Evolutionary conservation across 2,329 filamentous ascomycete genomes (phyloP).

Genomic region (Ophiocordyceps camponoti-floridani): DNA sequence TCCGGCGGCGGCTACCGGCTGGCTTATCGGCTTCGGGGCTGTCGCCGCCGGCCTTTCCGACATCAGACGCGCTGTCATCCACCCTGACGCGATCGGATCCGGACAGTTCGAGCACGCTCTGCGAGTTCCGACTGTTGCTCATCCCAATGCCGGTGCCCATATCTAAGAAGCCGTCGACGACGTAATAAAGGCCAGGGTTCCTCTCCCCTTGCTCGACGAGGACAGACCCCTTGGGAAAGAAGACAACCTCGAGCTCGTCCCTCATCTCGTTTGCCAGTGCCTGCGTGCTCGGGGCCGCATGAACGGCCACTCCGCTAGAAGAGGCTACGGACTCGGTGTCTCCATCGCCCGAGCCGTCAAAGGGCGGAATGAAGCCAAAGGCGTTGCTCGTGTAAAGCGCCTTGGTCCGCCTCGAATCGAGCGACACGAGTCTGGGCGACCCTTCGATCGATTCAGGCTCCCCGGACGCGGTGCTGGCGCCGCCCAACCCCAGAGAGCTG

Average conservation of each 20-base stretch:
- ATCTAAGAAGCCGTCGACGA: slow-evolving; percentile 91
- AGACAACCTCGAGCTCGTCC: slow-evolving; percentile 91
- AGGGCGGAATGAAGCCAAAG: slow-evolving; percentile 79
- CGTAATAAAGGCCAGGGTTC: slow-evolving; percentile 94
- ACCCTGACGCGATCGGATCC: slow-evolving; percentile 7
- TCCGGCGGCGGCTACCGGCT: slow-evolving; percentile 39
- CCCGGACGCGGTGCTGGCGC: slow-evolving; percentile 43
- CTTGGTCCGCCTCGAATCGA: slow-evolving; percentile 66
- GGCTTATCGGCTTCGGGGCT: slow-evolving; percentile 13
- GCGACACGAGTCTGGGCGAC: slow-evolving; percentile 69
- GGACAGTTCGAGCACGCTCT: slow-evolving; percentile 14
- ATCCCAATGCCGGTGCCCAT: slow-evolving; percentile 79
- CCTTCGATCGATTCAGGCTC: slow-evolving; percentile 63
- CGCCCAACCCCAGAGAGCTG: slow-evolving; percentile 72
- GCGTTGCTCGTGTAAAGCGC: slow-evolving; percentile 55
- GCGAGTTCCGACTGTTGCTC: slow-evolving; percentile 23
- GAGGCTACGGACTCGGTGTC: slow-evolving; percentile 78
- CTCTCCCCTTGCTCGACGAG: slow-evolving; percentile 92
- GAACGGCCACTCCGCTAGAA: slow-evolving; percentile 46
- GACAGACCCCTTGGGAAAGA: slow-evolving; percentile 85
- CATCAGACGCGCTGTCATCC: slow-evolving; percentile 1
- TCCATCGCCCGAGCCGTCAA: slow-evolving; percentile 55
- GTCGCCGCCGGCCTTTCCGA: not conserved
- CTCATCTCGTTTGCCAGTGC: slow-evolving; percentile 61
- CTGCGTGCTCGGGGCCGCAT: slow-evolving; percentile 45